Evolutionary conservation across 2,329 filamentous ascomycete species (phyloP), one percentile per base, ranked within the genome.

Genomic region (Stagonosporopsis tanaceti): DNA sequence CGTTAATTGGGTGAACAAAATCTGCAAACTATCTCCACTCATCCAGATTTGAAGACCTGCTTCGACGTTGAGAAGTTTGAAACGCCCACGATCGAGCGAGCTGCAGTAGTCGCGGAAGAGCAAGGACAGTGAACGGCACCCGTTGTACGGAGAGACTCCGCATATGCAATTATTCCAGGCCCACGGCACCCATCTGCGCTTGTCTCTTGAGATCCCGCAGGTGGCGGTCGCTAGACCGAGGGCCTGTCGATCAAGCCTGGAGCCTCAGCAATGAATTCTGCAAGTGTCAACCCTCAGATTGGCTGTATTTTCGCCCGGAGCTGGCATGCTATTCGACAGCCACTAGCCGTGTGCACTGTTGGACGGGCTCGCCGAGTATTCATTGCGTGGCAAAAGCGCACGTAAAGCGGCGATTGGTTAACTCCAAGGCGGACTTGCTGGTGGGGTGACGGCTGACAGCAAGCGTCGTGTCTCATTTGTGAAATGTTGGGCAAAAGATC

Each of bases 151-250:
- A 57, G 48, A 27, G 25, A 35, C 48, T 57, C 54, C 54, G 54
- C 32, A 37, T 45, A 53, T 47, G 42, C 42, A 35, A 39, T 53
- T 50, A 48, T 50, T 22, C 54, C 54, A 57, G 45, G 34, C 38
- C 48, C 39, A 48, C 34, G 54, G 54, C 44, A 47, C 48, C 47
- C 47, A 52, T 25, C 48, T 50, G 41, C 47, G 24, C 53, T 50
- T 57, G 47, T 41, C 37, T 34, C 42, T 35, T 45, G 48, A 57
- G 54, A 57, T 57, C 54, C 54, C 54, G 54, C 54, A 53, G 54
- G 54, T 53, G 44, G 54, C 48, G 44, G 54, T 34, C 48, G 45
- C 39, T 57, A 48, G 34, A 37, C 37, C 32, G 20, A 57, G 39
- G 47, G 38, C 44, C 44, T 45, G 54, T 53, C 54, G 54, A 57